phyloP scores from a whole-genome alignment of 2,329 filamentous ascomycete genomes.

The Zymoseptoria passerinii region DNA sequence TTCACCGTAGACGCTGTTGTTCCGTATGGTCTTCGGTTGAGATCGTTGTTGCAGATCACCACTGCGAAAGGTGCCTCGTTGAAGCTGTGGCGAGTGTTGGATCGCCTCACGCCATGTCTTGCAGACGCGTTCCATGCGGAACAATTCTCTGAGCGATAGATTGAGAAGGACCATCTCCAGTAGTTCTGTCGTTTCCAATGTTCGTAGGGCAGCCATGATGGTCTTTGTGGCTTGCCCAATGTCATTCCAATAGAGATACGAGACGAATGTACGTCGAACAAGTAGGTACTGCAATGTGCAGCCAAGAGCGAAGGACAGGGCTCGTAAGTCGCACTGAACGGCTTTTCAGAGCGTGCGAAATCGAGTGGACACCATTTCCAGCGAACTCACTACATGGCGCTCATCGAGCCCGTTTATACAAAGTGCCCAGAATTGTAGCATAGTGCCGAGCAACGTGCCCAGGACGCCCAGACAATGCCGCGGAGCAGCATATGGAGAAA shows the following conservation, averaged over 20 bases:
- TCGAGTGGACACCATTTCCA: background rate
- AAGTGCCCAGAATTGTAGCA: background rate
- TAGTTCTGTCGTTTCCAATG: constrained; percentile 5
- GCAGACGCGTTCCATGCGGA: constrained; percentile 8
- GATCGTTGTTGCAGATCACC: constrained; percentile 1
- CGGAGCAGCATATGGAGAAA: background rate
- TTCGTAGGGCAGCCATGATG: constrained; percentile 1
- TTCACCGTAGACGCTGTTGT: background rate
- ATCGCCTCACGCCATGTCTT: constrained; percentile 8
- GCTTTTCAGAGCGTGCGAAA: background rate
- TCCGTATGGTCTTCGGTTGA: background rate
- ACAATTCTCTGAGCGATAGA: constrained; percentile 8
- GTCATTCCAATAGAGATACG: background rate
- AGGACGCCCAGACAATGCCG: background rate
- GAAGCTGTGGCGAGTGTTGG: constrained; percentile 5
- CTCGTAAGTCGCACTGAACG: background rate
- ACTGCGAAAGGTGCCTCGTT: constrained; percentile 3
- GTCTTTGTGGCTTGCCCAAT: background rate
- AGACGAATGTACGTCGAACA: background rate
- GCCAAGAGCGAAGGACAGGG: too few species aligned
- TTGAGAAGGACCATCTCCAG: constrained; percentile 9
- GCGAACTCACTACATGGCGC: background rate
- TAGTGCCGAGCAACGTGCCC: background rate
- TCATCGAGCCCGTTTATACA: background rate
- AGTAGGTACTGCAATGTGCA: too few species aligned